Percentiles rank a stretch among this genome's conserved stretches.
Conservation (phyloP, 345 rosid genomes). For the Hevea brasiliensis region DNA sequence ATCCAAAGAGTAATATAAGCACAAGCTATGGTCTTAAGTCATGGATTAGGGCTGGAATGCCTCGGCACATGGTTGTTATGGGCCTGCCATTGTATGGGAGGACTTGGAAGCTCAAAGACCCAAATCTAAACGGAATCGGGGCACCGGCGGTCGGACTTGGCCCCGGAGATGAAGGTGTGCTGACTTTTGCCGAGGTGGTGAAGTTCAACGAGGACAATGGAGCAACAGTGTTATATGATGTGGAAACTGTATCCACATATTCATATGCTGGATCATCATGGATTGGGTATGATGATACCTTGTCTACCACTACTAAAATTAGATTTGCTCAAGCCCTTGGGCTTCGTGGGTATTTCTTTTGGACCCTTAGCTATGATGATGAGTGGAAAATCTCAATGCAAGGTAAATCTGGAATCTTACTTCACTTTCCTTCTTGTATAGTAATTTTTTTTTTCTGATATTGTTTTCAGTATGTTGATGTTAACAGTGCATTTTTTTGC, state of each 20-base stretch:
- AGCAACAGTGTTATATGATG: slow-evolving; percentile 41
- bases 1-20: too few relatives aligned
- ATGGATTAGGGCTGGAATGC: too few relatives aligned
- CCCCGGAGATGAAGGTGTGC: slow-evolving; percentile 31
- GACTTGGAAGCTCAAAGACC: slow-evolving; percentile 51
- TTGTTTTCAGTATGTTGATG: background rate
- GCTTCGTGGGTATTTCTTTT: slow-evolving; percentile 69
- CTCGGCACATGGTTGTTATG: too few relatives aligned
- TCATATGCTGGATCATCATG: slow-evolving; percentile 39
- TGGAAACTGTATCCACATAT: slow-evolving; percentile 46
- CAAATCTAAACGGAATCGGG: slow-evolving; percentile 44
- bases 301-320: slow-evolving; percentile 50
- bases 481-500: background rate
- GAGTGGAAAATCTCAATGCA: slow-evolving; percentile 49
- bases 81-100: too few relatives aligned
- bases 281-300: slow-evolving; percentile 52
- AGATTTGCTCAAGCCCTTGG: slow-evolving; percentile 45
- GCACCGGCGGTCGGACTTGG: slow-evolving; percentile 50
- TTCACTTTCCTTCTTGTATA: too few relatives aligned
- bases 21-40: too few relatives aligned
- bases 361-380: slow-evolving; percentile 62
- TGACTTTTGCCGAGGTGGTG: slow-evolving; percentile 24
- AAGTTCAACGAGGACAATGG: slow-evolving; percentile 33
- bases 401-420: slow-evolving; percentile 30
- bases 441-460: background rate